Evolutionary conservation across 305 asterid species (phyloP).

Genomic region (Caryopteris hybrid): DNA sequence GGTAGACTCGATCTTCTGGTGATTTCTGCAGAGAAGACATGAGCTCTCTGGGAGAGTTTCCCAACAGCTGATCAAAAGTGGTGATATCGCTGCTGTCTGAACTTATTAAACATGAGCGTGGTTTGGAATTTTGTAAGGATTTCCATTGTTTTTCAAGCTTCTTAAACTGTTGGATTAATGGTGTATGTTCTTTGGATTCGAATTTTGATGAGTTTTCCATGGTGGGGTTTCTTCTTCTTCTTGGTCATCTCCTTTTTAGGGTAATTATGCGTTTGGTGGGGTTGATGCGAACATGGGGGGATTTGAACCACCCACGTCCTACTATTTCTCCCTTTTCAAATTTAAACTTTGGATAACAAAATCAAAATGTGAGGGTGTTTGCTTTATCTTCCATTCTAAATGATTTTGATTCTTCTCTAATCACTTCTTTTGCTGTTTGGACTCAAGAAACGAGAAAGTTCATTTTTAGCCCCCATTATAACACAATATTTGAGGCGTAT

Average conservation of each 20-base stretch:
- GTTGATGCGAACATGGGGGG: conserved; percentile 1
- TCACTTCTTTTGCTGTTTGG: neutral
- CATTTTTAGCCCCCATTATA: too few relatives aligned
- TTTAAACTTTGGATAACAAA: neutral
- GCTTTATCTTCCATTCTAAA: neutral
- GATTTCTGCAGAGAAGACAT: conserved; percentile 42
- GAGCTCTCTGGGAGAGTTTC: conserved; percentile 29
- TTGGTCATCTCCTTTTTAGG: neutral
- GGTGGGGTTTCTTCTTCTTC: conserved; percentile 23
- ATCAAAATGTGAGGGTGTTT: too few relatives aligned
- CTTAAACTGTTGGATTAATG: conserved; percentile 21
- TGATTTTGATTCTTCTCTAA: neutral
- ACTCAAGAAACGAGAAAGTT: neutral
- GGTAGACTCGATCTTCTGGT: conserved; percentile 7
- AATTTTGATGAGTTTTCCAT: conserved; percentile 23
- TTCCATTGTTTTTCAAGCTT: conserved; percentile 27
- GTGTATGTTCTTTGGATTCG: conserved; percentile 21
- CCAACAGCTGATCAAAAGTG: conserved; percentile 8
- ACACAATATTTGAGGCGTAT: too few relatives aligned
- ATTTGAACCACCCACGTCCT: conserved; percentile 26
- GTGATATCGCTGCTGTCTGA: neutral
- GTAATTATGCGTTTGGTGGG: neutral
- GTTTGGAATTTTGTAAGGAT: conserved; percentile 10
- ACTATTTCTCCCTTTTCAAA: conserved; percentile 19
- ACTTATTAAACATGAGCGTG: conserved; percentile 1